Evolutionary conservation across 2,329 filamentous ascomycete genomes (phyloP), one percentile per base, ranked within the genome.

Genomic region (Fulvia fulva): DNA sequence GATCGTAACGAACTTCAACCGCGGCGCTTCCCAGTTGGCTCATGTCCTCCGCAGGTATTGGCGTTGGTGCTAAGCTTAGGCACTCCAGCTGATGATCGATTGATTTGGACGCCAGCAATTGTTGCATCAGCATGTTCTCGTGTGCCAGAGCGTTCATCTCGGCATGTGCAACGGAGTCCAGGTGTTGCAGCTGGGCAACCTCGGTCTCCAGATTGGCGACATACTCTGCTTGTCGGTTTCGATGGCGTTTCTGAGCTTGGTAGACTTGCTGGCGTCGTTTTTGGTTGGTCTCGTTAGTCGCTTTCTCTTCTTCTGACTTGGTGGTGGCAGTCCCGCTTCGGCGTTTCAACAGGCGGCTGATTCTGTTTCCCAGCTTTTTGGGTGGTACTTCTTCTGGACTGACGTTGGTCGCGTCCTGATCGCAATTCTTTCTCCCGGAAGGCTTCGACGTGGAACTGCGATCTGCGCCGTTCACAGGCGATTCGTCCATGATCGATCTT

Each of bases 241-340:
- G 66, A 57, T 68, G 65, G 22, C 66, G 66, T 64, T 68, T 68
- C 46, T 68, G 65, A 6, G 65, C 65, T 43, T 65, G 58, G 59
- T 67, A 66, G 30, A 68, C 64, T 51, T 68, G 65, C 51, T 68
- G 60, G 34, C 65, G 45, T 25, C 65, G 55, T 53, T 65, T 65
- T 52, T 61, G 57, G 11, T 12, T 14, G 8, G 47, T 30, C 26
- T 53, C 57, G 16, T 50, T 52, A 1, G n/a, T 28, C 3, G 45
- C 49, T 2, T 34, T 16, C n/a, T 50, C 53, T 26, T 53, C 34
- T 34, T 47, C 43, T 19, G 41, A n/a, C 14, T n/a, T 52, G 22
- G 43, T 53, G 44, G 25, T 50, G 2, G 53, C 21, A 19, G 51
- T 7, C 7, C 44, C 26, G 21, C 58, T 60, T 28, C 34, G 25